Percentiles rank a stretch among this genome's conserved stretches.
phyloP scores from a whole-genome alignment of 2,329 filamentous ascomycete species.

The Teratosphaeria gauchensis region DNA sequence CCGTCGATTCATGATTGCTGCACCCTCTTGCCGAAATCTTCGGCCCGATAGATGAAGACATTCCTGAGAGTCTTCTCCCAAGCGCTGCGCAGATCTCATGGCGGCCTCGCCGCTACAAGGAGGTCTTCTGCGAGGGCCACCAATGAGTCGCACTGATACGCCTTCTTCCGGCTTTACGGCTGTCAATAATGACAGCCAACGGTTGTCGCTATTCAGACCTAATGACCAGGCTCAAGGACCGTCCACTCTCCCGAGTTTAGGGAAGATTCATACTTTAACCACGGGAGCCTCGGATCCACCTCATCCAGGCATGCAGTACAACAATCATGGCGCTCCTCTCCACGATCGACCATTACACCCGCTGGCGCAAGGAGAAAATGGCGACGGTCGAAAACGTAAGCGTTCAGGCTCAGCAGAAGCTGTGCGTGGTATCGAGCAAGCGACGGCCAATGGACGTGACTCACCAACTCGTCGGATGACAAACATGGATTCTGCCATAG shows the following conservation, averaged over 20 bases:
- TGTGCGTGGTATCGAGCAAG: conserved; percentile 1
- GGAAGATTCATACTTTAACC: background rate
- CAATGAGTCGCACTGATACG: conserved; percentile 11
- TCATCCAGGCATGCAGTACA: background rate
- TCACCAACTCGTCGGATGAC: conserved; percentile 16
- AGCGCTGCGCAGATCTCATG: conserved; percentile 13
- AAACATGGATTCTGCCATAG: conserved; percentile 10
- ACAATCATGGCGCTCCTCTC: background rate
- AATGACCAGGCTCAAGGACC: conserved; percentile 2
- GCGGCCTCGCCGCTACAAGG: conserved; percentile 10
- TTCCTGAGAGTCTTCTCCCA: conserved; percentile 4
- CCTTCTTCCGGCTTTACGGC: conserved; percentile 21
- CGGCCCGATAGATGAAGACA: conserved; percentile 4
- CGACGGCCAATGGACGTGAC: background rate
- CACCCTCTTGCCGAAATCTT: background rate
- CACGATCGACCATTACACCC: background rate
- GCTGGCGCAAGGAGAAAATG: background rate
- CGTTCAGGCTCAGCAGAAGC: conserved; percentile 9
- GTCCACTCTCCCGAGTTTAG: background rate
- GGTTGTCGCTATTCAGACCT: conserved; percentile 9
- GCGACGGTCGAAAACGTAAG: conserved; percentile 16
- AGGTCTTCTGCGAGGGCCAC: conserved; percentile 6
- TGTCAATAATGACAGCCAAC: conserved; percentile 20
- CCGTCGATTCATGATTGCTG: background rate
- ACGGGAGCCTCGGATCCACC: background rate